Evolutionary conservation across 2,329 filamentous ascomycete species (phyloP), one percentile per base, ranked within the genome.

Genomic region (Cercospora zeina): DNA sequence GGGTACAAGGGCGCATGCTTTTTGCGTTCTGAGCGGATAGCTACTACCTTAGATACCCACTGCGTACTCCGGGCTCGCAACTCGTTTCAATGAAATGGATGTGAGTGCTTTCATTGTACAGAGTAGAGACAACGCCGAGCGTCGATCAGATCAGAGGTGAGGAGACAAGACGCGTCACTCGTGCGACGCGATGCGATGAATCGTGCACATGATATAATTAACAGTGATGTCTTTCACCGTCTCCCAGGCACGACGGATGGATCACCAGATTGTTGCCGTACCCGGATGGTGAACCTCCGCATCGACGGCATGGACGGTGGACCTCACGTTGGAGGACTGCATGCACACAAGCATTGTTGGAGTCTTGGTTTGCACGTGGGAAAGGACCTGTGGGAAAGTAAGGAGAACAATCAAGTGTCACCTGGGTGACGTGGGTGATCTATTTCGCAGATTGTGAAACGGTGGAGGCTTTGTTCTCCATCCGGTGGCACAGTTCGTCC

Each of bases 221-320:
- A n/a, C n/a, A n/a, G n/a, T n/a, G n/a, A n/a, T 27, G 3, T 6
- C 24, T 27, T 6, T 27, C 24, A 27, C 24, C 24, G 24, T 27
- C 24, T 27, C 24, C 24, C 3, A 27, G n/a, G n/a, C n/a, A 27
- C 24, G 24, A 3, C 3, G 3, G 24, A 27, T 27, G 24, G 24
- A 27, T 27, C 3, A 27, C 6, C 24, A 6, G 24, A 27, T 27
- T 6, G 24, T 27, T 27, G 3, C 13, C 13, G 39, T 19, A 16
- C 19, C 39, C 19, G 39, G 16, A 1, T 16, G 39, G 39, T 24
- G 39, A 45, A 21, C 19, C 39, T 45, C 39, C 19, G 39, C 39
- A 54, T 27, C 33, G 51, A 54, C 33, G 21, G 31, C 33, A 54
- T 54, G 39, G n/a, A n/a, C n/a, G n/a, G n/a, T n/a, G n/a, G n/a